Evolutionary conservation across 139 green algal species (phyloP), one percentile per base, ranked within the genome.

Genomic region (Asterochloris erici): DNA sequence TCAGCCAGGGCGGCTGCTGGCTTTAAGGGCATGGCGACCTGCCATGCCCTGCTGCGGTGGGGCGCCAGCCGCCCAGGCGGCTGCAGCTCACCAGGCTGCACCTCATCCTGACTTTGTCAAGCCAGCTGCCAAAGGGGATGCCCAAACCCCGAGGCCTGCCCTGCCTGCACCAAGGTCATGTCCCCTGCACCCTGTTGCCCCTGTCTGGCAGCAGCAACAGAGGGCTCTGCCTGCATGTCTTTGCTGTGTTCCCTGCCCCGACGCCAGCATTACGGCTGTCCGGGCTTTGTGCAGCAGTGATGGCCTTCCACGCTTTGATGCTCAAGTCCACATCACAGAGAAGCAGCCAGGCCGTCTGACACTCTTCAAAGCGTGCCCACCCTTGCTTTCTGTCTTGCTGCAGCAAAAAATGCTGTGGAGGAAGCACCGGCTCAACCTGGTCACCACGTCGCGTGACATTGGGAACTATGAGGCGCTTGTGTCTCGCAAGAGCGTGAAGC

Each of bases 391-490:
- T 77, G 21, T 79, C 17, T 12, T 66, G 26, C 16, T 84, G 83
- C 79, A 80, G 69, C 61, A 71, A 71, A 79, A 86, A 64, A 69
- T 85, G 12, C 69, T 92, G 62, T 74, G 70, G 64, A 81, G 87
- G 14, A 81, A 87, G 13, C 86, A 94, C 81, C 15, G 81, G 19
- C 68, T 97, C 70, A 77, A 91, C 23, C 88, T 97, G 23, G 86
- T 97, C 11, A 93, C 87, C 38, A 94, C 93, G 23, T 93, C 86
- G 12, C 84, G 89, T 21, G 88, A 86, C 17, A 96, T 90, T 80
- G 87, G 92, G n/a, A 74, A 84, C 6, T 68, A 74, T 11, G 69
- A 83, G 23, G 87, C 86, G 26, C 66, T 9, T 17, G 83, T 90
- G 69, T 63, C 84, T 54, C 81, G 29, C 16, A 70, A 74, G 15